Base-by-base conservation (phyloP, 495 filamentous ascomycete species). In the Penicillium bovifimosum region DNA sequence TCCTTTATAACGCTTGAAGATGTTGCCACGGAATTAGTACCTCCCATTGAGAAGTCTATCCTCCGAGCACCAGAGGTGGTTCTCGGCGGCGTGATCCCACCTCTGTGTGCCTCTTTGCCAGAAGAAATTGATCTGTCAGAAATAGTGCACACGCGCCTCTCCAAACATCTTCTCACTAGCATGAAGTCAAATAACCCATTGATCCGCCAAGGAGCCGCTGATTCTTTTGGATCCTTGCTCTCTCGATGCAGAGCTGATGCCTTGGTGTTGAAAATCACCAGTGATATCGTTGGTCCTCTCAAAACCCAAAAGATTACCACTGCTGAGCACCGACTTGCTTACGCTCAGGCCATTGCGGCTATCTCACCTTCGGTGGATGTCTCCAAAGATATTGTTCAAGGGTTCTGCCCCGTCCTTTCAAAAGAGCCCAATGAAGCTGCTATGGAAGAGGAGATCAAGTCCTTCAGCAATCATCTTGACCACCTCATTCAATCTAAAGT, bases 391-490 rank as follows among this genome's bases (percentile, higher is more conserved):
- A 73, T 95, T n/a, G 77, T 83, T 29, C 66, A 78, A 32, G 80
- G 78, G 7, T 74, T 97, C 26, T 76, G 84, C 13, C 68, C 81
- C 13, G 64, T 86, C 8, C 79, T 83, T 18, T 67, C 75, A 3
- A 93, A 95, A 50, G 93, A 98, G 68, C 82, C 88, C 6, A 97
- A 92, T 60, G 95, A 98, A 65, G 70, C 74, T 39, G 90, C 90
- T 31, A 69, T 93, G 6, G 78, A 76, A 42, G 83, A 88, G n/a
- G 87, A 95, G 61, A 77, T 86, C 9, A 72, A 77, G 17, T 81
- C 88, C 0, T 74, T 96, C 24, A 72, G 80, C 42, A 76, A 75
- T 40, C 84, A 88, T 56, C 66, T 87, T 27, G 59, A 64, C 8
- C 77, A 72, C 64, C 75, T 85, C 24, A 61, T 96, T 10, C 56